Evolutionary conservation across 176 grass and related monocot genomes (phyloP).

Genomic region (Zizania latifolia): DNA sequence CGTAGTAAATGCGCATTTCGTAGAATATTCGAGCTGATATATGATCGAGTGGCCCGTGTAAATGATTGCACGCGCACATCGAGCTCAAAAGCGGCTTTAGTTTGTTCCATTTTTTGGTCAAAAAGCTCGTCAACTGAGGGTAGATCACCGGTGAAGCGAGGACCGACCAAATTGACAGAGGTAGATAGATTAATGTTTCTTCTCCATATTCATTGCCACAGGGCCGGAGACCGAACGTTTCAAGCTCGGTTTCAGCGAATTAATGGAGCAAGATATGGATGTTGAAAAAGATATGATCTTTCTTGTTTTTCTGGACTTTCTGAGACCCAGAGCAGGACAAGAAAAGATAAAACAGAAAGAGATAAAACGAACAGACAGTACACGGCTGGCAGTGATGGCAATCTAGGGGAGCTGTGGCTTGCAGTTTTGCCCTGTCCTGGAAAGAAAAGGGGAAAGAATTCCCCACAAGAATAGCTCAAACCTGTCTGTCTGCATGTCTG

Average conservation of each 20-base stretch:
- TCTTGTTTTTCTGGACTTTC: neutral
- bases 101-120: neutral
- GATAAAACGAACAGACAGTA: neutral
- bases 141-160: neutral
- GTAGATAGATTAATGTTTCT: no score
- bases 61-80: no score
- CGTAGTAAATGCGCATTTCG: no score
- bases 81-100: neutral
- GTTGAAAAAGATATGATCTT: no score
- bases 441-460: neutral
- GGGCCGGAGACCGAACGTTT: neutral
- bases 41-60: no score
- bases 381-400: constrained; percentile 3
- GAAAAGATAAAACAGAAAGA: neutral
- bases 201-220: neutral
- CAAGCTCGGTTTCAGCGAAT: neutral
- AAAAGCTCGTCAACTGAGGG: neutral
- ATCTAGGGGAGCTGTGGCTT: neutral
- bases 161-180: neutral
- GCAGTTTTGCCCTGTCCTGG: neutral
- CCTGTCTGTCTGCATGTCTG: neutral
- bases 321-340: neutral
- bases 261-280: no score
- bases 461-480: constrained; percentile 45
- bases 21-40: no score